Evolutionary conservation across 768 basidiomycete species (phyloP).

Genomic region (Mycena polygramma): DNA sequence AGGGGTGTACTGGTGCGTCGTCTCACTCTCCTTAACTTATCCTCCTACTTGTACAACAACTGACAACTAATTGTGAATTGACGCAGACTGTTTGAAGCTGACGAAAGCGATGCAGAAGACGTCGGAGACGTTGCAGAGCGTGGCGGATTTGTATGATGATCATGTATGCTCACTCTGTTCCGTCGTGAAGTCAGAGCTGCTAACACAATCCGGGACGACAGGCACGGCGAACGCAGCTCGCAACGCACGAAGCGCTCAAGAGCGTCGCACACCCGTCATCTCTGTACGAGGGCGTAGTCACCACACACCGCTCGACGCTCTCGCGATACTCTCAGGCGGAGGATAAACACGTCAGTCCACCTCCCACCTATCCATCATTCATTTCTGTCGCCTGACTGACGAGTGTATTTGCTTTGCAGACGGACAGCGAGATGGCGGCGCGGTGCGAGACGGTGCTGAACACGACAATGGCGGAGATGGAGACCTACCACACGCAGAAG

Average conservation of each 20-base stretch:
- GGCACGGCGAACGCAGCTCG: slow-evolving; percentile 81
- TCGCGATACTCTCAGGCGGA: slow-evolving; percentile 73
- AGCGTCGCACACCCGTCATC: slow-evolving; percentile 81
- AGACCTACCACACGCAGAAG: slow-evolving; percentile 82
- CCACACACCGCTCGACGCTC: slow-evolving; percentile 81
- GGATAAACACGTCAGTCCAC: slow-evolving; percentile 37
- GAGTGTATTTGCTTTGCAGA: slow-evolving; percentile 48
- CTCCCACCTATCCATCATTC: neutral
- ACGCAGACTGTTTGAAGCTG: slow-evolving; percentile 77
- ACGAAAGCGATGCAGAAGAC: slow-evolving; percentile 85
- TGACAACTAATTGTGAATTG: neutral
- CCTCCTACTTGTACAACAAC: too few relatives aligned
- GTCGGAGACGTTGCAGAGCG: slow-evolving; percentile 77
- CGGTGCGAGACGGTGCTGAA: slow-evolving; percentile 92
- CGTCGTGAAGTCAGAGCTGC: neutral
- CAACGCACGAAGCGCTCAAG: slow-evolving; percentile 83
- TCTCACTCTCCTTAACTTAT: too few relatives aligned
- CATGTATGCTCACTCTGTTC: slow-evolving; percentile 62
- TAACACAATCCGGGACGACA: slow-evolving; percentile 42
- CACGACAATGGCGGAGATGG: slow-evolving; percentile 90
- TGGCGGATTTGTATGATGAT: slow-evolving; percentile 85
- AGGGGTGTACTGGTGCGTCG: slow-evolving; percentile 73
- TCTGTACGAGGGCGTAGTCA: slow-evolving; percentile 78
- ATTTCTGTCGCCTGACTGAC: neutral
- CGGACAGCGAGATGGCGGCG: slow-evolving; percentile 73